Percentiles rank a stretch among this genome's conserved stretches.
Conservation (phyloP, 78 protist species). For the Andalucia godoyi region DNA sequence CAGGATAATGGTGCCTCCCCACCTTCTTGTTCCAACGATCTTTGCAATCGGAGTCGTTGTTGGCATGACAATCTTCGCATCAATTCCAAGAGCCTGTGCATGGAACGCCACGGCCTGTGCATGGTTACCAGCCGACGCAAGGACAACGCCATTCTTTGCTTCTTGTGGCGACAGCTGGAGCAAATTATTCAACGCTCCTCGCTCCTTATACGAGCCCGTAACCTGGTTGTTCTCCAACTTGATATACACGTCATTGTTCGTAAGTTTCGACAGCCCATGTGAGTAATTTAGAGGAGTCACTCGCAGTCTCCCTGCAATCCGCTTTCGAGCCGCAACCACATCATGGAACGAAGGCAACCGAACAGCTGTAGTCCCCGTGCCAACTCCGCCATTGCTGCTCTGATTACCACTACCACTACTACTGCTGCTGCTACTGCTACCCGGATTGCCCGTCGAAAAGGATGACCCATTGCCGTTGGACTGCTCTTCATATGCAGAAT, state of each 20-base stretch:
- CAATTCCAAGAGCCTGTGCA: constrained; percentile 33
- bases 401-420: too few species aligned
- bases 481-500: too few species aligned
- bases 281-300: too few species aligned
- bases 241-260: background rate
- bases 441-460: too few species aligned
- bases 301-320: too few species aligned
- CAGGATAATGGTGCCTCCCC: constrained; percentile 42
- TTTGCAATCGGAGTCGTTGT: constrained; percentile 20
- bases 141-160: constrained; percentile 40
- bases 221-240: constrained; percentile 14
- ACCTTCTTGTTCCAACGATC: background rate
- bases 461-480: too few species aligned
- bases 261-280: too few species aligned
- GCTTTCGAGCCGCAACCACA: too few species aligned
- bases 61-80: constrained; percentile 62
- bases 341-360: too few species aligned
- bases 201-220: constrained; percentile 45
- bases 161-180: constrained; percentile 1
- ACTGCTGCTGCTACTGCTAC: too few species aligned
- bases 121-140: constrained; percentile 69
- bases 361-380: too few species aligned
- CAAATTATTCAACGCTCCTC: constrained; percentile 61
- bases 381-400: too few species aligned
- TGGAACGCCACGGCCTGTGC: constrained; percentile 64